phyloP scores from a whole-genome alignment of 768 basidiomycete species.

The Tulasnella sp. region DNA sequence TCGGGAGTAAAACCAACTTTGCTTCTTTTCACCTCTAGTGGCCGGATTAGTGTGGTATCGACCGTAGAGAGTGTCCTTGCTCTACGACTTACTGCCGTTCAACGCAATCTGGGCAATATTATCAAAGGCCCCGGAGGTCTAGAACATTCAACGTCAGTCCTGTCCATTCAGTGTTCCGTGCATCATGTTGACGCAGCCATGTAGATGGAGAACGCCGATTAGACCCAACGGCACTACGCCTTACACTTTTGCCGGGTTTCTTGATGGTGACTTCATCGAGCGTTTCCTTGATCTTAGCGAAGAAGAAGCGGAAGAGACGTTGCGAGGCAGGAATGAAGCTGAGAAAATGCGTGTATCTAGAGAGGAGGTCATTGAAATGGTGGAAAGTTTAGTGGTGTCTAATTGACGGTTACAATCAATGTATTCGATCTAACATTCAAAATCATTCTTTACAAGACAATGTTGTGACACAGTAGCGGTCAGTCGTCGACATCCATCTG shows the following conservation, averaged over 20 bases:
- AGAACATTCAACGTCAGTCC: constrained; percentile 46
- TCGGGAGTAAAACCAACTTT: constrained; percentile 41
- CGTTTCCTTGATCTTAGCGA: constrained; percentile 37
- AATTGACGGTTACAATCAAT: constrained; percentile 16
- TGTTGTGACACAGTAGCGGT: background rate
- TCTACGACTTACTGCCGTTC: constrained; percentile 50
- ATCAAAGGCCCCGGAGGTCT: constrained; percentile 41
- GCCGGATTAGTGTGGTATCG: constrained; percentile 60
- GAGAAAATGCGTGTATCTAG: constrained; percentile 40
- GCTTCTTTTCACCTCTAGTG: constrained; percentile 64
- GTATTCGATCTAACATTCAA: background rate
- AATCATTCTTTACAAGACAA: background rate
- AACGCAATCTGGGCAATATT: constrained; percentile 57
- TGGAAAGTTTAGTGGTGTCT: constrained; percentile 35
- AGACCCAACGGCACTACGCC: constrained; percentile 43
- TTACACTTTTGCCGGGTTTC: constrained; percentile 53
- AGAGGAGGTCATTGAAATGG: constrained; percentile 29
- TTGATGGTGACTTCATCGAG: constrained; percentile 82
- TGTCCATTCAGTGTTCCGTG: background rate
- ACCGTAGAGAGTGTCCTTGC: constrained; percentile 45
- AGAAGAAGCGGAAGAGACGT: constrained; percentile 37
- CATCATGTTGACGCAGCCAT: background rate
- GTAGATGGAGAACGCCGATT: constrained; percentile 60
- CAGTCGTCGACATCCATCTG: constrained; percentile 11
- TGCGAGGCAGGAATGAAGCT: constrained; percentile 43